Percentiles rank a stretch among this genome's conserved stretches.
phyloP scores from a whole-genome alignment of 2,329 filamentous ascomycete genomes.

The Fusarium chuoi region DNA sequence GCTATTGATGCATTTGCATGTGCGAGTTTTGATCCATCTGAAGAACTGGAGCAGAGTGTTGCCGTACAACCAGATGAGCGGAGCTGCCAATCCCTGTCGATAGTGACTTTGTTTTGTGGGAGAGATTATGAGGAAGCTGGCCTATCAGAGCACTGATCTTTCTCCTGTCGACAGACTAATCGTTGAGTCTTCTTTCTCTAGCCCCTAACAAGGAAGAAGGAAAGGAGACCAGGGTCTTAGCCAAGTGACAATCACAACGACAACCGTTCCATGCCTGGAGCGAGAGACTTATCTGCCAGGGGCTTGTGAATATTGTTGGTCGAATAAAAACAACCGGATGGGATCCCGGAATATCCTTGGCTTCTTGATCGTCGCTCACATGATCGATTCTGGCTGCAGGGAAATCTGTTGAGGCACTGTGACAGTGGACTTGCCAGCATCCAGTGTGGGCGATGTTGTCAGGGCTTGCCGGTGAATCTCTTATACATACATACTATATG shows the following conservation, averaged over 20 bases:
- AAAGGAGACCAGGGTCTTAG: neutral
- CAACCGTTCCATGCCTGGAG: neutral
- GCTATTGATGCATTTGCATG: neutral
- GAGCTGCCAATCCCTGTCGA: constrained; percentile 10
- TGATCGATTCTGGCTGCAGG: constrained; percentile 39
- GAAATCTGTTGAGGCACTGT: constrained; percentile 7
- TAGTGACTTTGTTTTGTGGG: neutral
- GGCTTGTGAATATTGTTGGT: neutral
- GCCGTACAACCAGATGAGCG: neutral
- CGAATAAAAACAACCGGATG: neutral
- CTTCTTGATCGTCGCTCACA: constrained; percentile 34
- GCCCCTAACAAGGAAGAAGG: neutral
- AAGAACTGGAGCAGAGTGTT: constrained; percentile 14
- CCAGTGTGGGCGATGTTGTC: neutral
- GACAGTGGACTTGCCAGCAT: neutral
- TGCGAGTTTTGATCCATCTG: neutral
- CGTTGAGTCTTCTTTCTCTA: neutral
- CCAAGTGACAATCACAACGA: neutral
- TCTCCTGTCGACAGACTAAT: neutral
- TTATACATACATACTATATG: neutral
- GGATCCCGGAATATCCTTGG: neutral
- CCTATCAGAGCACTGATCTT: constrained; percentile 9
- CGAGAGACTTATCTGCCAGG: neutral
- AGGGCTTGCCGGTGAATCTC: neutral
- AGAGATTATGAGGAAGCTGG: neutral